phyloP scores from a whole-genome alignment of 192 early-diverging fungal genomes.

The Gigaspora rosea region DNA sequence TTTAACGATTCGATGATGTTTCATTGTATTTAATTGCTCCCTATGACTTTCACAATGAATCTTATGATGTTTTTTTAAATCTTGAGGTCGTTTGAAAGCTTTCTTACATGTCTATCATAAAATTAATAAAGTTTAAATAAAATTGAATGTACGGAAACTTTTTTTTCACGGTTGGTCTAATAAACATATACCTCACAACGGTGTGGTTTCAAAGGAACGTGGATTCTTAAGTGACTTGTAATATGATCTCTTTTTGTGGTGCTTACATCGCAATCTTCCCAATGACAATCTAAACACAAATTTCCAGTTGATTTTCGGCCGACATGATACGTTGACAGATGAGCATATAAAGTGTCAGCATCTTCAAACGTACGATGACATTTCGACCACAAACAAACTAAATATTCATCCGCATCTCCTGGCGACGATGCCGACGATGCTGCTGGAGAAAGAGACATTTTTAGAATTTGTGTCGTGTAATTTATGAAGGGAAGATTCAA shows the following conservation, averaged over 20 bases:
- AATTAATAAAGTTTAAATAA: neutral
- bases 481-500: neutral
- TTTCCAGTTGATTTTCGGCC: constrained; percentile 88
- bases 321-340: constrained; percentile 87
- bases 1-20: neutral
- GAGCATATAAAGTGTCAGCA: constrained; percentile 81
- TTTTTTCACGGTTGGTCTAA: neutral
- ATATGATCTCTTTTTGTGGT: constrained; percentile 93
- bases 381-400: constrained; percentile 49
- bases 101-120: constrained; percentile 67
- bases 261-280: constrained; percentile 78
- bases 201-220: constrained; percentile 91
- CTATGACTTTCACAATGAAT: constrained; percentile 63
- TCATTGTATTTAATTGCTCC: neutral
- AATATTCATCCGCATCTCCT: neutral
- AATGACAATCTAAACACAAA: constrained; percentile 84
- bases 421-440: neutral
- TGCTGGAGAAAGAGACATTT: neutral
- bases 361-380: constrained; percentile 63
- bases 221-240: constrained; percentile 92
- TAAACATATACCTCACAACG: constrained; percentile 62
- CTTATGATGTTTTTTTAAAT: constrained; percentile 91
- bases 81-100: constrained; percentile 91
- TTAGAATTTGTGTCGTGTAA: neutral
- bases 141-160: neutral